Evolutionary conservation across 495 filamentous ascomycete species (phyloP).

Genomic region (Penicillium robsamsonii): DNA sequence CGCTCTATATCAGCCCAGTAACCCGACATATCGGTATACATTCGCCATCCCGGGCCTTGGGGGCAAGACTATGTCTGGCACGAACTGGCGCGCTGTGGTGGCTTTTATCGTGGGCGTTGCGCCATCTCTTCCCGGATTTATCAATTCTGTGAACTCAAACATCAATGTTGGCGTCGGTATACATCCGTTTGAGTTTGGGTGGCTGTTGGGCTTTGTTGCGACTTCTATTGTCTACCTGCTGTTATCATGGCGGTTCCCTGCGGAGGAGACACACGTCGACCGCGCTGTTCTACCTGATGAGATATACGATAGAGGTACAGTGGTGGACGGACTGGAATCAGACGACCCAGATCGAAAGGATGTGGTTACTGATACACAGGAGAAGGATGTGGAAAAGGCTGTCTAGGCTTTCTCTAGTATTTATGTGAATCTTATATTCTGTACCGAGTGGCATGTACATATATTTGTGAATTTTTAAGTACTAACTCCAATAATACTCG

Average conservation of each 20-base stretch:
- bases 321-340: slow-evolving; percentile 30
- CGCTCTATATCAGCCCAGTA: slow-evolving; percentile 42
- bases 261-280: slow-evolving; percentile 38
- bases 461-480: background rate
- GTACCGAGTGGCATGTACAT: background rate
- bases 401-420: background rate
- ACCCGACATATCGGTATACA: slow-evolving; percentile 50
- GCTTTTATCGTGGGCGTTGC: slow-evolving; percentile 62
- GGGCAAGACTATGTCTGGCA: slow-evolving; percentile 29
- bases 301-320: slow-evolving; percentile 39
- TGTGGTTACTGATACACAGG: background rate
- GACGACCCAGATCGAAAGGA: slow-evolving; percentile 17
- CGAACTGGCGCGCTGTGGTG: slow-evolving; percentile 65
- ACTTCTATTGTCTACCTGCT: slow-evolving; percentile 47
- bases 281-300: slow-evolving; percentile 48
- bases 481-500: background rate
- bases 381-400: slow-evolving; percentile 5
- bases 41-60: slow-evolving; percentile 30
- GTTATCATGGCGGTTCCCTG: slow-evolving; percentile 40
- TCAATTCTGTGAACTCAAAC: slow-evolving; percentile 46
- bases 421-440: background rate
- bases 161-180: slow-evolving; percentile 48
- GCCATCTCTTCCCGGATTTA: slow-evolving; percentile 59
- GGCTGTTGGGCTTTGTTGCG: slow-evolving; percentile 52
- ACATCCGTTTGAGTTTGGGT: slow-evolving; percentile 55